Conservation (phyloP, 139 green algal species). For the Pseudopediastrum boryanum region DNA sequence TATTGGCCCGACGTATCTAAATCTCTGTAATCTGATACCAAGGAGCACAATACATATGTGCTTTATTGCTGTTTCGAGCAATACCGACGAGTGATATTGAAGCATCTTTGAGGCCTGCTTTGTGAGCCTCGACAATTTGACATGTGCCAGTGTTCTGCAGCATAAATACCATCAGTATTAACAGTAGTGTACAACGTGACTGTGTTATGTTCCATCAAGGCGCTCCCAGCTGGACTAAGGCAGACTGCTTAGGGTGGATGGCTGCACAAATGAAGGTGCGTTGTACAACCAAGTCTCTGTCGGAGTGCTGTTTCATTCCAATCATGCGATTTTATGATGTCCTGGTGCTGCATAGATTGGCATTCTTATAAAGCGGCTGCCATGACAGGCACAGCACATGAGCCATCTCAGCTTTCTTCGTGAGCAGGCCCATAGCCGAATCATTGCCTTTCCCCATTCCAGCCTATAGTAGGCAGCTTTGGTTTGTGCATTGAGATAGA, state of each 20-base stretch:
- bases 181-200: not conserved
- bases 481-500: no score
- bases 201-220: not conserved
- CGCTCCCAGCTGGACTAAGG: not conserved
- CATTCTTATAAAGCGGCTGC: no score
- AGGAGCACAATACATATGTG: not conserved
- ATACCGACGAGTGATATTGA: no score
- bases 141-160: not conserved
- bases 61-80: not conserved
- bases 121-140: not conserved
- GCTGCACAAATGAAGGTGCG: not conserved
- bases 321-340: not conserved
- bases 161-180: not conserved
- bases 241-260: not conserved
- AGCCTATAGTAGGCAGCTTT: no score
- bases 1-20: not conserved
- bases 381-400: no score
- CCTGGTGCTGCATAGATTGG: not conserved
- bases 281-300: not conserved
- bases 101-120: no score
- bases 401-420: no score
- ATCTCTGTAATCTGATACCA: not conserved
- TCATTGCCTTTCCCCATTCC: no score
- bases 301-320: not conserved
- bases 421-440: no score